phyloP scores from a whole-genome alignment of 1,284 basidiomycete genomes.

The Sporisorium scitamineum region DNA sequence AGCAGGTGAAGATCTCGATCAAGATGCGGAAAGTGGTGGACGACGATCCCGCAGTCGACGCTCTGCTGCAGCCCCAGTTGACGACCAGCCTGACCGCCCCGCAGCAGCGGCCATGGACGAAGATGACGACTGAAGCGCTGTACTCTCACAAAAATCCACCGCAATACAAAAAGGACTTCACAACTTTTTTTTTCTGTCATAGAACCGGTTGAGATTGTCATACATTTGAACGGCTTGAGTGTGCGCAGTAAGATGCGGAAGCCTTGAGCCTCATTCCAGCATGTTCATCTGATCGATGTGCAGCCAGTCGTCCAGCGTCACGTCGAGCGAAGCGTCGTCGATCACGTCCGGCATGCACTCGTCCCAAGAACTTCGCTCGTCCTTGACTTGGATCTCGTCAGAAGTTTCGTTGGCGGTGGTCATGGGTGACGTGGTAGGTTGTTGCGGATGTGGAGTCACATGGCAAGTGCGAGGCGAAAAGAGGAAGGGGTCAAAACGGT shows the following conservation, averaged over 20 bases:
- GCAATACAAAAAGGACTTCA: constrained; percentile 4
- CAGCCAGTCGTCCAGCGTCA: constrained; percentile 9
- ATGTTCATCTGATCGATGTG: neutral
- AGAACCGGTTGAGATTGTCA: neutral
- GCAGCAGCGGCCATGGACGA: constrained; percentile 25
- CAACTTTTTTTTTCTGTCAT: neutral
- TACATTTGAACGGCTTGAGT: neutral
- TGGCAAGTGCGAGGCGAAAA: constrained; percentile 20
- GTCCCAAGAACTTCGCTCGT: constrained; percentile 8
- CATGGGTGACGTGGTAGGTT: neutral
- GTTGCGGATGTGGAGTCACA: neutral
- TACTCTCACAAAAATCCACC: neutral
- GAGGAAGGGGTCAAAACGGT: constrained; percentile 16
- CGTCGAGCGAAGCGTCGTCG: constrained; percentile 12
- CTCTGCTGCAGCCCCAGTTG: constrained; percentile 10
- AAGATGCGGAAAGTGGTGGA: constrained; percentile 21
- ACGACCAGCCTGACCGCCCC: neutral
- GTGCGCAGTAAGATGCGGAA: no score
- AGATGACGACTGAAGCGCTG: constrained; percentile 23
- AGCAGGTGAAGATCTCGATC: constrained; percentile 46
- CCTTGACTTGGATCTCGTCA: neutral
- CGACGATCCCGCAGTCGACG: constrained; percentile 32
- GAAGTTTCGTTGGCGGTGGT: neutral
- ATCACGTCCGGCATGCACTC: constrained; percentile 23
- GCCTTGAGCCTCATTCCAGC: neutral